phyloP scores from a whole-genome alignment of 1,284 basidiomycete species.

The Ceratobasidium sp. region DNA sequence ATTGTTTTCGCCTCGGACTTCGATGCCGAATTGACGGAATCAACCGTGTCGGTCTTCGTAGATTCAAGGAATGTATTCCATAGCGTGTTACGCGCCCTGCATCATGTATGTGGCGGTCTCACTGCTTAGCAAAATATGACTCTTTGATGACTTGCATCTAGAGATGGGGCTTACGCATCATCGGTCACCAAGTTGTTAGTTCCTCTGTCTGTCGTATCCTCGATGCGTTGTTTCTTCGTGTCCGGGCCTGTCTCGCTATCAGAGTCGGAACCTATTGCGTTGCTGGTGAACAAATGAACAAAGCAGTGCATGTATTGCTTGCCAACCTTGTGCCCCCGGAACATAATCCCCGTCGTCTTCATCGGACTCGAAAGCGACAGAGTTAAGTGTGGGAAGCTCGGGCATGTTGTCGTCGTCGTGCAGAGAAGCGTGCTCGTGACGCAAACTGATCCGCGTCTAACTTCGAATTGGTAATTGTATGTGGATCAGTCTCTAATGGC shows the following conservation, averaged over 20 bases:
- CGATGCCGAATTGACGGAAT: not conserved
- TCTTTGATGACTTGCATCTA: not conserved
- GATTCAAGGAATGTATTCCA: slow-evolving; percentile 41
- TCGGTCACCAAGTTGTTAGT: slow-evolving; percentile 4
- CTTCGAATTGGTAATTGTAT: slow-evolving; percentile 32
- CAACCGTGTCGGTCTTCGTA: not conserved
- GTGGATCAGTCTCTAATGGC: slow-evolving; percentile 1
- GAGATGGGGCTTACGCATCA: slow-evolving; percentile 5
- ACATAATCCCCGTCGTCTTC: slow-evolving; percentile 41
- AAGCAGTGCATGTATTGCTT: not conserved
- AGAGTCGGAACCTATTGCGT: slow-evolving; percentile 25
- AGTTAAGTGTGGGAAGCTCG: slow-evolving; percentile 23
- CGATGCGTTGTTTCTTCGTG: slow-evolving; percentile 33
- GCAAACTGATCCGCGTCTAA: slow-evolving; percentile 9
- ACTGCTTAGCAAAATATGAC: slow-evolving; percentile 38
- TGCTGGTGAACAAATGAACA: not conserved
- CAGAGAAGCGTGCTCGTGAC: slow-evolving; percentile 15
- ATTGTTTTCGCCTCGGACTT: slow-evolving; percentile 53
- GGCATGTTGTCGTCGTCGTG: slow-evolving; percentile 31
- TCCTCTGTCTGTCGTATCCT: not conserved
- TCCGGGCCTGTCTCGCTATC: slow-evolving; percentile 34
- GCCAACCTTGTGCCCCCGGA: slow-evolving; percentile 32
- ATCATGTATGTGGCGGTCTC: slow-evolving; percentile 4
- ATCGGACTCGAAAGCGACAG: slow-evolving; percentile 18
- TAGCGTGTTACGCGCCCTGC: slow-evolving; percentile 38